Base-by-base conservation (phyloP, 2,329 filamentous ascomycete genomes). In the Stachybotrys chlorohalonatus region DNA sequence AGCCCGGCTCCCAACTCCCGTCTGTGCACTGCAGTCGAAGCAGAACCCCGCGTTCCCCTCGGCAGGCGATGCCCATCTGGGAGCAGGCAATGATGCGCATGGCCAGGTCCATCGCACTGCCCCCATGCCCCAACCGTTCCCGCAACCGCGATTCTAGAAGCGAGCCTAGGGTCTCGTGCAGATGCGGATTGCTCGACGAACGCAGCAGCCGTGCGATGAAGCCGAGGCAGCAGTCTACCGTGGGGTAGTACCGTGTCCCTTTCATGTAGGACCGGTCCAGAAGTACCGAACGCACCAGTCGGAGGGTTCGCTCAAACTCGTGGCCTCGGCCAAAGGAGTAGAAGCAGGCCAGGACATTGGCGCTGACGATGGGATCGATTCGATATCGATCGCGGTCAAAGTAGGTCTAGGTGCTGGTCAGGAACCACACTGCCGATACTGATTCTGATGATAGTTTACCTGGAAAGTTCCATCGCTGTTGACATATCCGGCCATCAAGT, bases 21-120 rank as follows among this genome's bases (percentile, higher is more conserved):
- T 51, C 49, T 30, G 15, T 3, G 24, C 30, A 32, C 30, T 51
- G 49, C 49, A 32, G 24, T 16, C 16, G 15, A 11, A 51, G 49
- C 24, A 51, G 30, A 9, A 3, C 24, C n/a, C 24, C n/a, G 7
- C 49, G 30, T 6, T 51, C 49, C 9, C 11, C 24, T 7, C 9
- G 16, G 31, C 49, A 51, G 15, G 49, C 49, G 15, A 51, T 16
- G 8, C 30, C 49, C 49, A 51, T 51, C 30, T 51, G 49, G 7
- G 30, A 8, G 31, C 49, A 51, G 24, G 49, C 49, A 11, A 32
- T 51, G 24, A 51, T 36, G 24, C 49, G 30, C 49, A 51, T 31
- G 24, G 49, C 49, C 49, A 51, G 31, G 49, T 51, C 49, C 49
- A 51, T n/a, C 49, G 49, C 49, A 16, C 49, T 51, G 24, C 49